Percentiles rank a stretch among this genome's conserved stretches.
These are phyloP conservation scores for Limtongia smithiae DNA, from an alignment of 805 yeast species.

Conservation along the genomic window DNA sequence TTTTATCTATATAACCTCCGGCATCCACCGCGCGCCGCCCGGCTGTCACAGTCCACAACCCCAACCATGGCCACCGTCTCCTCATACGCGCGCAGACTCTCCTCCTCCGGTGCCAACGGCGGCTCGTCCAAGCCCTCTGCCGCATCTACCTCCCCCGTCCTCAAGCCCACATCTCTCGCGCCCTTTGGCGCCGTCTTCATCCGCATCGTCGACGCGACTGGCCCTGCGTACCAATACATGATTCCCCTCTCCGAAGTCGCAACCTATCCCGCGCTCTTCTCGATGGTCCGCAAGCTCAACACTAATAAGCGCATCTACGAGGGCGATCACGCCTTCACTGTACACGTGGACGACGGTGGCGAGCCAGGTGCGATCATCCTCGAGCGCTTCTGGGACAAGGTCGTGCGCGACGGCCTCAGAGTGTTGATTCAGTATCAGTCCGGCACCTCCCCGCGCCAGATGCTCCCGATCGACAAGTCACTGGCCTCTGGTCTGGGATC, in stretches of 20 bases:
- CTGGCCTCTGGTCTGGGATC: constrained; percentile 23
- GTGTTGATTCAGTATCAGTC: constrained; percentile 18
- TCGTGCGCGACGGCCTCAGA: constrained; percentile 29
- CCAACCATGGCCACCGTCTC: constrained; percentile 5
- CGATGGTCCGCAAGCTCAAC: constrained; percentile 25
- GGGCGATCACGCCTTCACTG: constrained; percentile 26
- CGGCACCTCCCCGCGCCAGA: constrained; percentile 1
- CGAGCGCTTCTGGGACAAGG: constrained; percentile 29
- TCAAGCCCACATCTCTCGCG: constrained; percentile 8
- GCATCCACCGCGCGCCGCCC: too few relatives aligned
- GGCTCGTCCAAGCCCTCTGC: constrained; percentile 4
- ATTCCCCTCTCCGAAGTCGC: constrained; percentile 22
- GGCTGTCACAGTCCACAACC: too few relatives aligned
- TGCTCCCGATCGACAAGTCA: constrained; percentile 25
- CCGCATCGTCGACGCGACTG: constrained; percentile 16
- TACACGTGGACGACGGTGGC: constrained; percentile 29
- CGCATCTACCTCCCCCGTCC: background rate
- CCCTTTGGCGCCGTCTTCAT: constrained; percentile 17
- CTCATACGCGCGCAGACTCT: constrained; percentile 21
- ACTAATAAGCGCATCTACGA: constrained; percentile 20
- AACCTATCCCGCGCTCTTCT: constrained; percentile 21
- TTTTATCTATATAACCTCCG: too few relatives aligned
- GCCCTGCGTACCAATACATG: constrained; percentile 14
- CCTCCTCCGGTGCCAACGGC: constrained; percentile 9
- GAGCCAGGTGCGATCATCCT: constrained; percentile 26